A percentile compares a stretch with the other conserved stretches of the same genome.
Conservation (phyloP, 2,329 filamentous ascomycete genomes). For the Verticillium albo-atrum region DNA sequence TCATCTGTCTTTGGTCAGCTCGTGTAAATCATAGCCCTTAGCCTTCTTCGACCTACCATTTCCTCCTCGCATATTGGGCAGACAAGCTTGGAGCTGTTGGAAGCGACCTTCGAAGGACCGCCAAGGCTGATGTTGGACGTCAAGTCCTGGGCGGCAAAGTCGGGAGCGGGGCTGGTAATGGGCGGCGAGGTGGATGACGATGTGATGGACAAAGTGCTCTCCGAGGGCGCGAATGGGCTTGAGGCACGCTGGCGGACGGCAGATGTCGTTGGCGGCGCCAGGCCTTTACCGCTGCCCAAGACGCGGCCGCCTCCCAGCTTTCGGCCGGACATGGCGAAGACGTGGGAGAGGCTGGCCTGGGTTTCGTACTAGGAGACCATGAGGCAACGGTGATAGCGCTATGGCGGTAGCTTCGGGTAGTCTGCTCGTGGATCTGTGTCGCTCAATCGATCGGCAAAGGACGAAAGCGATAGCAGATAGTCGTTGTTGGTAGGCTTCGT, state of each 20-base stretch:
- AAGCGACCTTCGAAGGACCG: slow-evolving; percentile 47
- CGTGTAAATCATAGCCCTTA: neutral
- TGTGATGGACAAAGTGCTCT: slow-evolving; percentile 73
- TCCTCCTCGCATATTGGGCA: slow-evolving; percentile 99
- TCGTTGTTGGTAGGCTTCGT: neutral
- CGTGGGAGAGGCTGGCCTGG: slow-evolving; percentile 15
- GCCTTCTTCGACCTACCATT: slow-evolving; percentile 61
- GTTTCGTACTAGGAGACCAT: slow-evolving; percentile 9
- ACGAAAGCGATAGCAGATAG: neutral
- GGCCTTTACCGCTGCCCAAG: slow-evolving; percentile 78
- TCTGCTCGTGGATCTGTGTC: neutral
- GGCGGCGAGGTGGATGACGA: slow-evolving; percentile 65
- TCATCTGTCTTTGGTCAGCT: slow-evolving; percentile 57
- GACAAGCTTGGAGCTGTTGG: slow-evolving; percentile 64
- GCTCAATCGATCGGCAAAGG: neutral
- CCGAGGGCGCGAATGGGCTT: slow-evolving; percentile 51
- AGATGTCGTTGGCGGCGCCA: slow-evolving; percentile 58
- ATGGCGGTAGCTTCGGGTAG: neutral
- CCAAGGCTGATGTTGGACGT: slow-evolving; percentile 72
- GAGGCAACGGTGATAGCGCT: neutral
- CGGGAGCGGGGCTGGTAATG: slow-evolving; percentile 58
- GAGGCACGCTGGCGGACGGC: slow-evolving; percentile 38
- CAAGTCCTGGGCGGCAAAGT: slow-evolving; percentile 70
- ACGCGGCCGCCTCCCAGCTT: slow-evolving; percentile 91
- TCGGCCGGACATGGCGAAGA: slow-evolving; percentile 66